Evolutionary conservation across 169 alveolate species (phyloP).

Genomic region (Plasmodium reichenowi): DNA sequence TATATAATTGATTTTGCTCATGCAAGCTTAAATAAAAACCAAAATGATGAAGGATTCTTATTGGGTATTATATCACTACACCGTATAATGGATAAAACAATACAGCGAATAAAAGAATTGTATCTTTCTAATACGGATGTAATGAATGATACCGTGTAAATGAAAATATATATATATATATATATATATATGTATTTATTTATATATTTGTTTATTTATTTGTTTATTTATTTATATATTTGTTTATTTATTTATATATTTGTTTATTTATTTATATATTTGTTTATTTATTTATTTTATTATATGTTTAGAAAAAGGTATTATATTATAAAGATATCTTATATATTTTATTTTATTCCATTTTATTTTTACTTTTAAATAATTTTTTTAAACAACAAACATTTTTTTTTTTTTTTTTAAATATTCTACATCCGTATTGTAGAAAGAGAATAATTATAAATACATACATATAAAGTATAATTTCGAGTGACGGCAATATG

Average conservation of each 20-base stretch:
- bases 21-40: slow-evolving; percentile 77
- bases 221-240: background rate
- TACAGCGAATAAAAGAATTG: slow-evolving; percentile 19
- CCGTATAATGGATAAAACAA: slow-evolving; percentile 60
- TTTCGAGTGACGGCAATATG: too few species aligned
- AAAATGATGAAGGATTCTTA: slow-evolving; percentile 79
- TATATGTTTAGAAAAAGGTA: too few species aligned
- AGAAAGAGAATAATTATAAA: too few species aligned
- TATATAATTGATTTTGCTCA: slow-evolving; percentile 84
- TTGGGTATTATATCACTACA: slow-evolving; percentile 75
- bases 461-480: too few species aligned
- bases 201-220: background rate
- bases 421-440: too few species aligned
- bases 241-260: slow-evolving; percentile 6
- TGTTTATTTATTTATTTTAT: background rate
- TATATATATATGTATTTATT: background rate
- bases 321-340: too few species aligned
- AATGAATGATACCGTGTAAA: too few species aligned
- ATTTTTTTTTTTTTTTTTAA: too few species aligned
- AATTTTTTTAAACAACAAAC: too few species aligned
- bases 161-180: background rate
- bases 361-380: too few species aligned
- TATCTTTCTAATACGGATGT: background rate
- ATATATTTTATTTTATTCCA: too few species aligned
- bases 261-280: background rate